Conservation (phyloP, 2,329 filamentous ascomycete genomes). For the Venturia effusa region DNA sequence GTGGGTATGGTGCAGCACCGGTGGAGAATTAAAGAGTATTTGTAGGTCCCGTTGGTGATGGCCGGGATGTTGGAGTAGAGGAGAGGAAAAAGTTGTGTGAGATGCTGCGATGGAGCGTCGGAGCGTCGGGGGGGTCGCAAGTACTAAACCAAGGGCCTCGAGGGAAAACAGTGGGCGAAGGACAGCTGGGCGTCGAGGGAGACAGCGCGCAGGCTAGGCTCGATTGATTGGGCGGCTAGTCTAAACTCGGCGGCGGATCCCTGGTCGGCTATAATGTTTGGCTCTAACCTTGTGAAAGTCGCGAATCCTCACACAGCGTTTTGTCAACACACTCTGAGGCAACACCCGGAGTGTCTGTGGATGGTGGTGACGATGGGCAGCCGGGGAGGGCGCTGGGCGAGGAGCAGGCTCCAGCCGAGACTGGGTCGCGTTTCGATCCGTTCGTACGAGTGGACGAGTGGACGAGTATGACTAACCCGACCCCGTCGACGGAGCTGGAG, state of each 20-base stretch:
- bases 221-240: slow-evolving; percentile 6
- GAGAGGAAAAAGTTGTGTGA: slow-evolving; percentile 5
- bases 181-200: neutral
- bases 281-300: slow-evolving; percentile 2
- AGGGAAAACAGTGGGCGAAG: neutral
- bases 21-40: slow-evolving; percentile 3
- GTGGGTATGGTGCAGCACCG: slow-evolving; percentile 2
- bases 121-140: neutral
- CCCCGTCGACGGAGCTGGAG: neutral
- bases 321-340: slow-evolving; percentile 2
- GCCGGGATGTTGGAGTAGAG: neutral
- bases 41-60: slow-evolving; percentile 3
- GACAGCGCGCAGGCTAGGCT: neutral
- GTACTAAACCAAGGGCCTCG: neutral
- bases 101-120: neutral
- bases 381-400: neutral
- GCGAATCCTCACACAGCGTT: slow-evolving; percentile 1
- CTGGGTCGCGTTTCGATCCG: neutral
- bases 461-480: neutral
- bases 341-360: slow-evolving; percentile 3
- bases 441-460: neutral
- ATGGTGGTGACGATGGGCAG: neutral
- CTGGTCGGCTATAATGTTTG: neutral
- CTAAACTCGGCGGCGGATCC: slow-evolving; percentile 1
- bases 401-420: neutral